A percentile compares a stretch with the other conserved stretches of the same genome.
Evolutionary conservation across 139 green algal genomes (phyloP).

Genomic region (Chlorella ohadii): DNA sequence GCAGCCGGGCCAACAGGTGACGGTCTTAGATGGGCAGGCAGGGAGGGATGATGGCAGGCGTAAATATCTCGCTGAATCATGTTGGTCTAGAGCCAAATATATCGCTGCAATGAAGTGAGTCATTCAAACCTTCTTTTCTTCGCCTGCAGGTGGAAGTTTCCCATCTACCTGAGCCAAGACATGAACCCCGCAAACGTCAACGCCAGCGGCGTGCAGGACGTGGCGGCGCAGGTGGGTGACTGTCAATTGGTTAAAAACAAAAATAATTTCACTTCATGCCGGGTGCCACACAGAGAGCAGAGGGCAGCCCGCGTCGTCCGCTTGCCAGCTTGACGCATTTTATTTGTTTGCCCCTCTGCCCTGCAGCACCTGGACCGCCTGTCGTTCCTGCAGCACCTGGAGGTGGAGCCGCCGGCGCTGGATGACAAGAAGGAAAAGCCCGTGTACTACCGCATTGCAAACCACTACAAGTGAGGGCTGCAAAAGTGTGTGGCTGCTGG

Average conservation of each 20-base stretch:
- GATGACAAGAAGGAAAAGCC: conserved; percentile 39
- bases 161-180: conserved; percentile 64
- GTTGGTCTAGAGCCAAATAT: no score
- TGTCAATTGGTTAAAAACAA: background rate
- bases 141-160: conserved; percentile 55
- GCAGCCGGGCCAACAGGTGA: conserved; percentile 40
- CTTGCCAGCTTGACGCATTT: background rate
- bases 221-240: background rate
- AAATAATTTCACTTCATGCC: no score
- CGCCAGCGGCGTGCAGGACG: conserved; percentile 25
- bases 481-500: background rate
- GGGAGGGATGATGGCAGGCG: background rate
- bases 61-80: no score
- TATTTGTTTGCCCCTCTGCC: background rate
- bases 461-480: conserved; percentile 55
- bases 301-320: no score
- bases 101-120: no score
- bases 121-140: no score
- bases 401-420: background rate
- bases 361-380: conserved; percentile 17
- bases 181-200: conserved; percentile 1
- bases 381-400: conserved; percentile 24
- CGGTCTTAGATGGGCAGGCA: no score
- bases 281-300: no score
- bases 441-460: conserved; percentile 65